phyloP scores from a whole-genome alignment of 441 rosid species.

The Arabidopsis lyrata region DNA sequence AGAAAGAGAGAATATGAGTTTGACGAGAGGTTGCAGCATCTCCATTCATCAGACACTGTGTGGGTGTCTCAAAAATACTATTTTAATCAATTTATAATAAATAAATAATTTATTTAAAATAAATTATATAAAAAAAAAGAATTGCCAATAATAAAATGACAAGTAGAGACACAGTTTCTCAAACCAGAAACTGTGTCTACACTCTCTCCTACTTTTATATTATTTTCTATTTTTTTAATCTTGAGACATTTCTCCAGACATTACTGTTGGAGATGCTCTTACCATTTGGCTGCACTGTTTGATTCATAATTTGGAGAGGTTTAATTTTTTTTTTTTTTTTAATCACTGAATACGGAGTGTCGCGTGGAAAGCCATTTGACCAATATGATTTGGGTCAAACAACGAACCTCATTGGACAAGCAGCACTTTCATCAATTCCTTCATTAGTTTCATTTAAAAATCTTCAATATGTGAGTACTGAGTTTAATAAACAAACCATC shows the following conservation, averaged over 20 bases:
- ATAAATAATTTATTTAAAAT: too few relatives aligned
- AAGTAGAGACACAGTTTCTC: too few relatives aligned
- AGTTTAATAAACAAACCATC: slow-evolving; percentile 5
- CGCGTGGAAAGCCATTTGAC: slow-evolving; percentile 21
- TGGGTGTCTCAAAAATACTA: too few relatives aligned
- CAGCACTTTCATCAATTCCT: slow-evolving; percentile 24
- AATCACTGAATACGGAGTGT: slow-evolving; percentile 30
- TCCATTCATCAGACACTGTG: too few relatives aligned
- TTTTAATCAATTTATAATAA: too few relatives aligned
- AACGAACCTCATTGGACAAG: slow-evolving; percentile 37
- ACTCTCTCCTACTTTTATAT: too few relatives aligned
- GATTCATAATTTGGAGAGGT: not conserved
- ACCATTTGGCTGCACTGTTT: slow-evolving; percentile 16
- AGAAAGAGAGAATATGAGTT: slow-evolving; percentile 3
- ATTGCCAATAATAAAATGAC: too few relatives aligned
- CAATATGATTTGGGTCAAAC: slow-evolving; percentile 26
- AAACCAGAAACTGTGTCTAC: too few relatives aligned
- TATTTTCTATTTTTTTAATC: too few relatives aligned
- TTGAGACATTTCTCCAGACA: too few relatives aligned
- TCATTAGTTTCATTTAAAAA: not conserved
- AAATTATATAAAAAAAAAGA: too few relatives aligned
- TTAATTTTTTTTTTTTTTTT: too few relatives aligned
- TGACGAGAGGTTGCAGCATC: not conserved
- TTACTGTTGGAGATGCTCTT: not conserved
- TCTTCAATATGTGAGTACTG: not conserved